Evolutionary conservation across 2,329 filamentous ascomycete species (phyloP).

Genomic region (Ustilaginoidea virens): DNA sequence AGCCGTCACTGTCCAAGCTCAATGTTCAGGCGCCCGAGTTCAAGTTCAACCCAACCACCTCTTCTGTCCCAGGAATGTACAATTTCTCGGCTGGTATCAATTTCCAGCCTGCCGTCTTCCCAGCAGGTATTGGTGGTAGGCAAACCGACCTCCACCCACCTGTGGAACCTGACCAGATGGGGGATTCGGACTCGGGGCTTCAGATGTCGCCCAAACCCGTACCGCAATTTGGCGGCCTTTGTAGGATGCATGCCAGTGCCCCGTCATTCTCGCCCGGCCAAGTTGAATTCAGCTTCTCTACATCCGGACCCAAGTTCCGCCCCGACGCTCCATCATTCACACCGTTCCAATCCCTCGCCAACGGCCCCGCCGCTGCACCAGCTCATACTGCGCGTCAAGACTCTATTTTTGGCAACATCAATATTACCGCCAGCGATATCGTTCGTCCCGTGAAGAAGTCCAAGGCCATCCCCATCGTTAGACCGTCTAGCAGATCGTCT

Average conservation of each 20-base stretch:
- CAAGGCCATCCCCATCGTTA: constrained; percentile 72
- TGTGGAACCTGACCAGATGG: no score
- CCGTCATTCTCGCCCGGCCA: constrained; percentile 55
- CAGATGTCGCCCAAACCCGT: constrained; percentile 11
- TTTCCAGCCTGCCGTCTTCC: constrained; percentile 35
- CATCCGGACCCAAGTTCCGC: constrained; percentile 52
- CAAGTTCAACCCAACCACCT: constrained; percentile 49
- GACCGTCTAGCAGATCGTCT: constrained; percentile 39
- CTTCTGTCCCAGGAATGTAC: constrained; percentile 34
- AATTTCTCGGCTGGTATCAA: constrained; percentile 26
- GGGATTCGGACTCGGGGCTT: no score
- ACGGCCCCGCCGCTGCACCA: constrained; percentile 30
- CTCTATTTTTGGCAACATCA: constrained; percentile 57
- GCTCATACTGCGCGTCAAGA: constrained; percentile 25
- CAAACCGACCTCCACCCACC: no score
- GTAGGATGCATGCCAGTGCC: constrained; percentile 53
- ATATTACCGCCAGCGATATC: constrained; percentile 44
- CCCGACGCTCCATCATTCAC: constrained; percentile 66
- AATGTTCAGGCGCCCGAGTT: constrained; percentile 87
- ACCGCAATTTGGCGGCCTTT: constrained; percentile 16
- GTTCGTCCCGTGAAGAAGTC: constrained; percentile 54
- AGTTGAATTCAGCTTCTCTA: constrained; percentile 53
- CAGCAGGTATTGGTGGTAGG: constrained; percentile 15
- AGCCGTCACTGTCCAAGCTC: constrained; percentile 59
- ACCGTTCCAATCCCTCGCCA: constrained; percentile 34